Percentiles rank a stretch among this genome's conserved stretches.
Conservation (phyloP, 805 yeast species). For the Cyberlindnera misumaiensis region DNA sequence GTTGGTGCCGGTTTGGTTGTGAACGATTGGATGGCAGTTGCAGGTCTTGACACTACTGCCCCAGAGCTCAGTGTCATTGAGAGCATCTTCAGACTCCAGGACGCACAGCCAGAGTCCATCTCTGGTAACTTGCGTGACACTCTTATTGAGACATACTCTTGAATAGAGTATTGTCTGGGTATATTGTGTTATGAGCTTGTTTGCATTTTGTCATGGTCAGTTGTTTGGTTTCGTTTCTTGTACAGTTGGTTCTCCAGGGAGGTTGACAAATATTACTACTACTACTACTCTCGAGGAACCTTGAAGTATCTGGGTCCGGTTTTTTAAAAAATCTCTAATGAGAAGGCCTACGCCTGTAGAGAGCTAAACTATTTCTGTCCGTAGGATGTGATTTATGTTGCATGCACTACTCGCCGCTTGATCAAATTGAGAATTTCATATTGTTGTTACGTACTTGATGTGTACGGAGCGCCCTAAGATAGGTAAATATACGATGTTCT, state of each 20-base stretch:
- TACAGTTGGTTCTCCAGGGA: conserved; percentile 1
- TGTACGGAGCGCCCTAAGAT: too few species aligned
- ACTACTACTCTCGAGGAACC: conserved; percentile 1
- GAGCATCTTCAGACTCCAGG: conserved; percentile 90
- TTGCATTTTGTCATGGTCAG: conserved; percentile 11
- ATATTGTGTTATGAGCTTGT: conserved; percentile 3
- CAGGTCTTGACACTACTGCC: conserved; percentile 97
- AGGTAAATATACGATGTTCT: too few species aligned
- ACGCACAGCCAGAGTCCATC: conserved; percentile 82
- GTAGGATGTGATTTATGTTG: too few species aligned
- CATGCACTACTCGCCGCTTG: too few species aligned
- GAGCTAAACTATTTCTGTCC: not conserved
- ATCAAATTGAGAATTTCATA: not conserved
- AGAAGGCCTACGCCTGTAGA: not conserved
- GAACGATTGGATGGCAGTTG: conserved; percentile 95
- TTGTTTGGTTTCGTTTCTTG: conserved; percentile 2
- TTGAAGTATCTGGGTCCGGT: conserved; percentile 4
- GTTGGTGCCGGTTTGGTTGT: conserved; percentile 99
- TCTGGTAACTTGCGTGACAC: conserved; percentile 85
- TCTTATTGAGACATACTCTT: conserved; percentile 85
- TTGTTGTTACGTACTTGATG: too few species aligned
- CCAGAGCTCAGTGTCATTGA: conserved; percentile 96
- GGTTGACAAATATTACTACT: not conserved
- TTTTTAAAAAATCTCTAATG: conserved; percentile 5
- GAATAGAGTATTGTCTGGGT: conserved; percentile 1